phyloP scores from a whole-genome alignment of 108 stramenopile species.

The Fistulifera solaris region DNA sequence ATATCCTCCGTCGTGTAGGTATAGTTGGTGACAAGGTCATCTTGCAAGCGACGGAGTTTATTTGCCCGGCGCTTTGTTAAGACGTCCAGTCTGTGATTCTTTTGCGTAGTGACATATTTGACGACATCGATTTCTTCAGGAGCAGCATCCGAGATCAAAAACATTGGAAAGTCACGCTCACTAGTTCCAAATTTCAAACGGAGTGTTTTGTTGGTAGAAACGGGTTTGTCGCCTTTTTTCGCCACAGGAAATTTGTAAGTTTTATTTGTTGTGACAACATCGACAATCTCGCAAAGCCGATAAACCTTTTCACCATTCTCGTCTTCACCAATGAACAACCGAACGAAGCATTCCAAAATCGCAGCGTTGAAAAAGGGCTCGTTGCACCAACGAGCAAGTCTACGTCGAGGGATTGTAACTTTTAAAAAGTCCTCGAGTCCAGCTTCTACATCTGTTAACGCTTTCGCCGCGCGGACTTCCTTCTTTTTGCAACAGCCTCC shows the following conservation, averaged over 20 bases:
- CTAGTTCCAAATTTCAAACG: slow-evolving; percentile 59
- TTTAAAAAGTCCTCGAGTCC: slow-evolving; percentile 61
- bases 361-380: slow-evolving; percentile 81
- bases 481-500: slow-evolving; percentile 4
- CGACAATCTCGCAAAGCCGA: slow-evolving; percentile 70
- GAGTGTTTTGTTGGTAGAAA: slow-evolving; percentile 62
- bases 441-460: slow-evolving; percentile 36
- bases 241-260: slow-evolving; percentile 57
- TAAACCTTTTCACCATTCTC: slow-evolving; percentile 69
- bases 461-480: slow-evolving; percentile 4
- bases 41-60: slow-evolving; percentile 61
- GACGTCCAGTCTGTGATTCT: slow-evolving; percentile 37
- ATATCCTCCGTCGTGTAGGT: slow-evolving; percentile 77
- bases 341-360: slow-evolving; percentile 62
- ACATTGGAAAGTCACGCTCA: slow-evolving; percentile 62
- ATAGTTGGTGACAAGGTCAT: slow-evolving; percentile 73
- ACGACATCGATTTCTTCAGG: slow-evolving; percentile 54
- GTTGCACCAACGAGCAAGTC: slow-evolving; percentile 78
- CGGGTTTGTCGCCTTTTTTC: slow-evolving; percentile 44
- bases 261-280: slow-evolving; percentile 32
- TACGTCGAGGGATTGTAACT: slow-evolving; percentile 66
- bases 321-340: slow-evolving; percentile 73
- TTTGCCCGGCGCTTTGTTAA: slow-evolving; percentile 59
- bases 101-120: slow-evolving; percentile 53
- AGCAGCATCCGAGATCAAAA: slow-evolving; percentile 63